phyloP scores from a whole-genome alignment of 192 early-diverging fungal genomes.

The Coemansia aciculifera region DNA sequence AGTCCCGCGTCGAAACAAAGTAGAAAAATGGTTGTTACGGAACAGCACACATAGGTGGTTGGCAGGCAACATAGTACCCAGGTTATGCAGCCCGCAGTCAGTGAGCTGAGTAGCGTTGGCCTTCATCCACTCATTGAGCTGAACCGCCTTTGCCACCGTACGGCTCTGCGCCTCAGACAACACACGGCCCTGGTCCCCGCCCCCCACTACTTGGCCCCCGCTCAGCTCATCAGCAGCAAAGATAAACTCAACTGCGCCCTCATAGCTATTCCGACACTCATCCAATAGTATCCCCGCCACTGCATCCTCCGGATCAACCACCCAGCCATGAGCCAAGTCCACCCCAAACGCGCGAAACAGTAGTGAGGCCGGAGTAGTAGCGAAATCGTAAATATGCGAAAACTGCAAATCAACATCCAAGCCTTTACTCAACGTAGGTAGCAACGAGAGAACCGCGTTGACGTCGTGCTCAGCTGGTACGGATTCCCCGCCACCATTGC shows the following conservation, averaged over 20 bases:
- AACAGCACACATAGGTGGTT: conserved; percentile 76
- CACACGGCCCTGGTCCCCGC: neutral
- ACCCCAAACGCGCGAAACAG: conserved; percentile 83
- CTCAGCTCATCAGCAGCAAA: conserved; percentile 60
- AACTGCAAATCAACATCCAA: conserved; percentile 89
- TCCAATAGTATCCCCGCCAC: conserved; percentile 59
- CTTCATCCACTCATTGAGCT: conserved; percentile 72
- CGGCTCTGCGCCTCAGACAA: conserved; percentile 12
- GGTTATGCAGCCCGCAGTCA: conserved; percentile 68
- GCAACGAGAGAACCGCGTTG: conserved; percentile 19
- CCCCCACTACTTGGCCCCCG: conserved; percentile 12
- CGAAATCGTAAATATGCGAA: conserved; percentile 70
- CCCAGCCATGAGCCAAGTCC: conserved; percentile 89
- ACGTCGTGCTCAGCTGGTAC: neutral
- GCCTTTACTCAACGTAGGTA: conserved; percentile 40
- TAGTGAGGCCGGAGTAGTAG: conserved; percentile 57
- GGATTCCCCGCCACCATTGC: neutral
- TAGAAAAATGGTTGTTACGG: conserved; percentile 93
- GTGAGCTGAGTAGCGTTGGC: conserved; percentile 82
- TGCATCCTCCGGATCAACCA: conserved; percentile 65
- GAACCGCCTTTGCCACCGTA: conserved; percentile 34
- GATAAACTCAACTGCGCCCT: conserved; percentile 76
- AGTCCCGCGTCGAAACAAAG: conserved; percentile 62
- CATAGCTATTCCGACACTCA: conserved; percentile 66
- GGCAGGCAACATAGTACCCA: conserved; percentile 63